Evolutionary conservation across 768 basidiomycete species (phyloP), one percentile per base, ranked within the genome.

Genomic region (Auricularia sp.): DNA sequence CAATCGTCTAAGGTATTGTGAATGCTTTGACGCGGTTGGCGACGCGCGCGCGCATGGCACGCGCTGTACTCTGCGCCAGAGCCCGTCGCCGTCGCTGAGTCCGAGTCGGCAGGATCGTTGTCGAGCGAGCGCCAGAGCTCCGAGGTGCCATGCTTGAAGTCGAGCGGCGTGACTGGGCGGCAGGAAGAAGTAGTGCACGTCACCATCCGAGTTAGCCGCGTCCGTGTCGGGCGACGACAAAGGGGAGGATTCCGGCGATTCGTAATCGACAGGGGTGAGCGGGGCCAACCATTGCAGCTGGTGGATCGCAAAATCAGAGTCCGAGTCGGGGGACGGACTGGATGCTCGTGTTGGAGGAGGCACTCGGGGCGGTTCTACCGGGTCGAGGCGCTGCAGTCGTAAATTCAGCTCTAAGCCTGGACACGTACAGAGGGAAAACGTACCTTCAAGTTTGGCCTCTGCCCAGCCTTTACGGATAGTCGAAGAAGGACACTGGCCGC

Each of bases 121-220:
- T 10, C 47, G 47, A 51, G 47, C 47, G 47, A 8, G 18, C 21
- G 14, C 47, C 47, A 51, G 6, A 51, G 47, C 10, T 51, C 47
- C 47, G 47, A 51, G 6, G 47, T 51, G 47, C 47, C 47, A 6
- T 3, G 6, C 47, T 51, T 8, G 47, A 51, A 51, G 47, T 51
- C 47, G 47, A 51, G 47, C 47, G 84, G 81, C 2, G 80, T 78
- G 21, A 96, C 78, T n/a, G n/a, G 85, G 83, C 0, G 96, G 93
- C 3, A 98, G 79, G 80, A 98, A 91, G 8, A 93, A 86, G 73
- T 86, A 83, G 54, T 91, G 87, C 35, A 99, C 84, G 64, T 99
- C 97, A 64, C 97, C 93, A 71, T 98, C 94, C 69, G 85, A 85
- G 8, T 95, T 81, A 7, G 80, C 72, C 0, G 86, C 81, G 2